These are phyloP conservation scores for Rhizopogon vesiculosus DNA, from an alignment of 768 basidiomycete genomes.

Conservation along the genomic window DNA sequence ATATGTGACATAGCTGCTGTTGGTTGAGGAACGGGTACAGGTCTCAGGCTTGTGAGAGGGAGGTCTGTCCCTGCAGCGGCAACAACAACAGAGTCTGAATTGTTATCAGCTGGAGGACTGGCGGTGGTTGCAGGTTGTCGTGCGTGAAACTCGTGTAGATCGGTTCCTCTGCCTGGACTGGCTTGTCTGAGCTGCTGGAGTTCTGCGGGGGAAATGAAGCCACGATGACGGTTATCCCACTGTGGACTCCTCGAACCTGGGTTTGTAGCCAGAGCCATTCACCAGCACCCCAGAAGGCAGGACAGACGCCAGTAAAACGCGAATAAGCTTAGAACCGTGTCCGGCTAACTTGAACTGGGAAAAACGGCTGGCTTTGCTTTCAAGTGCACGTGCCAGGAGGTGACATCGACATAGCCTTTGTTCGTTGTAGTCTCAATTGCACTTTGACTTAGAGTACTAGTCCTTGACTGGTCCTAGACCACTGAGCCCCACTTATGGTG, in stretches of 20 bases:
- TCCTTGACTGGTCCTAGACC: too few species aligned
- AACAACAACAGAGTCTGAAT: background rate
- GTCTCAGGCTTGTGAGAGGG: background rate
- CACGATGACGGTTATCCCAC: conserved; percentile 30
- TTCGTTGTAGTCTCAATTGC: too few species aligned
- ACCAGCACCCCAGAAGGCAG: background rate
- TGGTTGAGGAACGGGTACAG: conserved; percentile 20
- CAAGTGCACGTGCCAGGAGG: background rate
- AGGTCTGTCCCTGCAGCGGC: conserved; percentile 9
- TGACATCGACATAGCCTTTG: too few species aligned
- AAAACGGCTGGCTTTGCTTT: too few species aligned
- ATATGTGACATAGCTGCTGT: conserved; percentile 32
- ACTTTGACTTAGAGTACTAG: too few species aligned
- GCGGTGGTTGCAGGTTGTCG: conserved; percentile 12
- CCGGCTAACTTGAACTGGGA: too few species aligned
- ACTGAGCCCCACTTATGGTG: too few species aligned
- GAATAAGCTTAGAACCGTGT: too few species aligned
- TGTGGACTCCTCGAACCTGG: conserved; percentile 26
- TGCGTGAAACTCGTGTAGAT: conserved; percentile 31
- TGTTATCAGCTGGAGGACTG: conserved; percentile 1
- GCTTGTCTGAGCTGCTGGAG: conserved; percentile 30
- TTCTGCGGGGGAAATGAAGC: conserved; percentile 29
- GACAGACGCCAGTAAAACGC: too few species aligned
- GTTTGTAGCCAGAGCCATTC: background rate
- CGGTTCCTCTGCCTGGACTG: conserved; percentile 22